Evolutionary conservation across 176 grass and related monocot species (phyloP), one percentile per base, ranked within the genome.

Genomic region (Musa schizocarpa): DNA sequence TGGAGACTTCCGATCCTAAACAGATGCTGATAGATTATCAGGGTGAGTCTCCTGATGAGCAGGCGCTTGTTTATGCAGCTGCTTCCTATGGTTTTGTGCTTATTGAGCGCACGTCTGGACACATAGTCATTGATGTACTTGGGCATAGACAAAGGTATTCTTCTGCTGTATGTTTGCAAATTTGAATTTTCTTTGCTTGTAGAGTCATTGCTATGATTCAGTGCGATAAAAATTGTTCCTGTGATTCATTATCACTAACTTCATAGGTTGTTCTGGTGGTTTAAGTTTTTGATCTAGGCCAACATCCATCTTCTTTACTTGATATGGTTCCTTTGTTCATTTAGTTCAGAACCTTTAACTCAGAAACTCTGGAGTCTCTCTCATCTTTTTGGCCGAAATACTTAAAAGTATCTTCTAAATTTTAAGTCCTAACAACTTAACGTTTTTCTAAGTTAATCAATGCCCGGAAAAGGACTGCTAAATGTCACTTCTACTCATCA

Each of bases 11-110:
- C 5, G 83, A 83, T 63, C 82, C 48, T 56, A 90, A 71, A 29
- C 81, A 52, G 81, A 89, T 76, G 74, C 74, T 84, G 58, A 83
- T 96, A 48, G 69, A 90, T 72, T 96, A 96, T 84, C 89, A 96
- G 74, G 92, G 92, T 24, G 92, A 96, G 78, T 96, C 92, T 12
- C 92, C 92, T 3, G 92, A 96, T 75, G 92, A 96, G 82, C 89
- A 92, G 77, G 87, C 92, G 11, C 71, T 96, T 75, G 92, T 96
- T 57, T 80, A 85, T 56, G 92, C 89, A 8, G 89, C 92, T 0
- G 92, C 92, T 1, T 89, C 92, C 2, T 96, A 96, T 65, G 89
- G 92, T 56, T 92, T 96, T 76, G 87, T 89, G 72, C 89, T 96
- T 4, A 70, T 96, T 1, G 89, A 96, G 68, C 80, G 92, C 67